phyloP scores from a whole-genome alignment of 2,329 filamentous ascomycete genomes.

The Xylaria sp. region DNA sequence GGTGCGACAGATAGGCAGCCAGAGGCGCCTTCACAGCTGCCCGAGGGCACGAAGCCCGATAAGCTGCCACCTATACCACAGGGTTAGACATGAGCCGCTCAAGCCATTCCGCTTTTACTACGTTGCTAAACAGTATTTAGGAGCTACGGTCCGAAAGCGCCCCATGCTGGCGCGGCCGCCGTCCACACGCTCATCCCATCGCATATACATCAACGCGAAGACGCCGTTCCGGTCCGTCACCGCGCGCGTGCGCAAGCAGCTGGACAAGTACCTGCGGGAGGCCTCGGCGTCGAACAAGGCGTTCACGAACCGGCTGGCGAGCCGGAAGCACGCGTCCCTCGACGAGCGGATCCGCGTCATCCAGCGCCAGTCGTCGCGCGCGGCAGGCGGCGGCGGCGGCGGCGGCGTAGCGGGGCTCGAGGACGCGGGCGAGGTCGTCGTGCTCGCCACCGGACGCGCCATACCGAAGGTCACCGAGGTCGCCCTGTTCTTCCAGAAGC shows the following conservation, averaged over 20 bases:
- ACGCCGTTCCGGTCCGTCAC: constrained; percentile 71
- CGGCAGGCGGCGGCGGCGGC: constrained; percentile 30
- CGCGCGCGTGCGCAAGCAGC: constrained; percentile 65
- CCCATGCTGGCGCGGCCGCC: constrained; percentile 48
- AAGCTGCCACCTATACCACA: constrained; percentile 38
- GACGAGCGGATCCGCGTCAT: constrained; percentile 50
- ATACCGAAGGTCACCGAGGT: constrained; percentile 65
- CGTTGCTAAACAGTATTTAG: constrained; percentile 37
- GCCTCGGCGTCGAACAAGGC: constrained; percentile 32
- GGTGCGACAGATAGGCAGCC: constrained; percentile 3
- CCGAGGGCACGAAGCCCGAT: constrained; percentile 15
- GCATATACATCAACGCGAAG: constrained; percentile 66
- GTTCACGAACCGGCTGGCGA: constrained; percentile 45
- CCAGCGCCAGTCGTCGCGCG: constrained; percentile 30
- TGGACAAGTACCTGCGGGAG: constrained; percentile 54
- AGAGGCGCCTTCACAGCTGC: constrained; percentile 22
- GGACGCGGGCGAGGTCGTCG: constrained; percentile 52
- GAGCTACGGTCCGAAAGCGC: constrained; percentile 53
- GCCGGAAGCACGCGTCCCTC: constrained; percentile 49
- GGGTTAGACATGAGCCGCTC: constrained; percentile 20
- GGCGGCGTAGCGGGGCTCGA: constrained; percentile 39
- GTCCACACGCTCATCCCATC: constrained; percentile 37
- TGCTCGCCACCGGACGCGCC: constrained; percentile 69
- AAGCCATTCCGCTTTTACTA: not conserved
- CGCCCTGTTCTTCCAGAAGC: constrained; percentile 66